These are phyloP conservation scores for Wickerhamomyces sp. DNA, from an alignment of 1,139 yeast species.

Conservation along the genomic window DNA sequence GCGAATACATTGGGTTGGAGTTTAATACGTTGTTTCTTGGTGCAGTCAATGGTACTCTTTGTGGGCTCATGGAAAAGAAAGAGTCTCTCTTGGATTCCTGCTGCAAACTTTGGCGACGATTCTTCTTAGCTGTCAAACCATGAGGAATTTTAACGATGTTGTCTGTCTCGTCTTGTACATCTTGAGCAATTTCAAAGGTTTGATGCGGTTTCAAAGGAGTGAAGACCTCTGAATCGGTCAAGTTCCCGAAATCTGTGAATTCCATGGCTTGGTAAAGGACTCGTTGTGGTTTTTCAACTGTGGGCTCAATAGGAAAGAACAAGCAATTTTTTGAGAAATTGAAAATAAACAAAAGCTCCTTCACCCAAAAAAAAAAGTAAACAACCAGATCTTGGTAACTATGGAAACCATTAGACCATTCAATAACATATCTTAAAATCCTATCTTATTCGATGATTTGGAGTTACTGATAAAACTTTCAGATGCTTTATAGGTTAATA, in stretches of 20 bases:
- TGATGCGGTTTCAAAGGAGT: constrained; percentile 18
- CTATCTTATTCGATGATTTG: too few relatives aligned
- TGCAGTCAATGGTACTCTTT: constrained; percentile 35
- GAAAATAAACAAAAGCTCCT: too few relatives aligned
- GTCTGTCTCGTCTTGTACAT: constrained; percentile 8
- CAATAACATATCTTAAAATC: too few relatives aligned
- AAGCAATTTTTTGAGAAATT: too few relatives aligned
- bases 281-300: neutral
- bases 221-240: constrained; percentile 15
- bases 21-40: constrained; percentile 29
- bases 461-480: too few relatives aligned
- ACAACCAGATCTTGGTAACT: too few relatives aligned
- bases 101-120: constrained; percentile 28
- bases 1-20: constrained; percentile 18
- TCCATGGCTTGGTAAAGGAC: constrained; percentile 4
- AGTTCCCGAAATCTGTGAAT: constrained; percentile 4
- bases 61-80: constrained; percentile 17
- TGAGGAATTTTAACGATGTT: constrained; percentile 38
- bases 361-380: too few relatives aligned
- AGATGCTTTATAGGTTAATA: too few relatives aligned
- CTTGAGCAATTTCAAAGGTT: constrained; percentile 15
- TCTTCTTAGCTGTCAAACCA: constrained; percentile 38
- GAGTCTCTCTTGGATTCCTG: constrained; percentile 2
- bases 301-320: constrained; percentile 1
- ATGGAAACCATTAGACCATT: too few relatives aligned